phyloP scores from a whole-genome alignment of 2,329 filamentous ascomycete genomes.

The Graphiopsis chlorocephala region DNA sequence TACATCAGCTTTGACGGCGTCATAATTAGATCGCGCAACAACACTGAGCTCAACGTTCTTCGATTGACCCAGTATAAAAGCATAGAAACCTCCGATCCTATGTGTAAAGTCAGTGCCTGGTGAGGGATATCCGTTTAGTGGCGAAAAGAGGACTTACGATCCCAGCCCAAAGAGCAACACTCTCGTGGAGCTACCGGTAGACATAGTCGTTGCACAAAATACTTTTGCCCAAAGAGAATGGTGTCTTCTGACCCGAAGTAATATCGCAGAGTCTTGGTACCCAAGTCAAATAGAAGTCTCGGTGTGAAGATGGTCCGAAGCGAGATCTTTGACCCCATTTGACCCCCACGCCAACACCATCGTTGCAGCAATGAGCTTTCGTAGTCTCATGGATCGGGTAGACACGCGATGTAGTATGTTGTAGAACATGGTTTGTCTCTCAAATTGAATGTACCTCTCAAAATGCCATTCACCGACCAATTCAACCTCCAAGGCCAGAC shows the following conservation, averaged over 20 bases:
- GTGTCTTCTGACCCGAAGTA: not conserved
- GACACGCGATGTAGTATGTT: not conserved
- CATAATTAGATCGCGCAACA: slow-evolving; percentile 47
- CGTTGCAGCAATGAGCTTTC: not conserved
- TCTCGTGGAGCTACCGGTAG: not conserved
- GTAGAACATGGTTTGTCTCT: not conserved
- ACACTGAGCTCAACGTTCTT: slow-evolving; percentile 43
- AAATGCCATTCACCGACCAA: slow-evolving; percentile 41
- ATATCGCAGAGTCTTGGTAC: not conserved
- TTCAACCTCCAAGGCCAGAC: slow-evolving; percentile 51
- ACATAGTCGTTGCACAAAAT: not conserved
- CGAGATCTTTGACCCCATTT: not conserved
- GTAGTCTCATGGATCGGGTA: not conserved
- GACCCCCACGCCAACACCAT: not conserved
- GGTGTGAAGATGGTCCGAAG: not conserved
- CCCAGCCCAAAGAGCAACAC: slow-evolving; percentile 55
- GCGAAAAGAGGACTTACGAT: slow-evolving; percentile 39
- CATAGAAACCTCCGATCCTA: slow-evolving; percentile 59
- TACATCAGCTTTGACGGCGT: slow-evolving; percentile 41
- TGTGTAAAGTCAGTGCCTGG: not conserved
- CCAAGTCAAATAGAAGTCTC: not conserved
- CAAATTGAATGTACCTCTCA: not conserved
- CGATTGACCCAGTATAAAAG: slow-evolving; percentile 50
- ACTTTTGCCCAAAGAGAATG: not conserved
- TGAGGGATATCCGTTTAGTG: not conserved